Conservation (phyloP, 2,329 filamentous ascomycete genomes). For the Penicillium sp. region DNA sequence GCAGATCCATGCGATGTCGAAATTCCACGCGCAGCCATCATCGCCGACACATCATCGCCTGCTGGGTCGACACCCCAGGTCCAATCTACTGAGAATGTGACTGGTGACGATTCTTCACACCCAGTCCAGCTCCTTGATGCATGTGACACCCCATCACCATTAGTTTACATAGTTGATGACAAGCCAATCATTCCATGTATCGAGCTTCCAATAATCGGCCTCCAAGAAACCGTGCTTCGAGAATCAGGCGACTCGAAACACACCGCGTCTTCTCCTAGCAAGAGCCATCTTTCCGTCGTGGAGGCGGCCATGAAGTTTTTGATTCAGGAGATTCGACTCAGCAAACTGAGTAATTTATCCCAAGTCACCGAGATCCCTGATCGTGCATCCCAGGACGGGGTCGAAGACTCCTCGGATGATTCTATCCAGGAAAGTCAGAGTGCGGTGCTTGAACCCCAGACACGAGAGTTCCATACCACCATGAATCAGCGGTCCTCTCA, state of each 20-base stretch:
- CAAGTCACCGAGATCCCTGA: not conserved
- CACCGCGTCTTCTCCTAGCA: too few relatives aligned
- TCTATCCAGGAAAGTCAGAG: not conserved
- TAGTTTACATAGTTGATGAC: not conserved
- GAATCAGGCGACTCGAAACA: not conserved
- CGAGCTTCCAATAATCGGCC: not conserved
- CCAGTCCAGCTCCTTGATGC: too few relatives aligned
- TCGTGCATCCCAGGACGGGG: not conserved
- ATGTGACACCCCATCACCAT: not conserved
- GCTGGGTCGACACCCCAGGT: not conserved
- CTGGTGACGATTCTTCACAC: not conserved
- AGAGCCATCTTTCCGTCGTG: not conserved
- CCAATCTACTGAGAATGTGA: not conserved
- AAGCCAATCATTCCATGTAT: not conserved
- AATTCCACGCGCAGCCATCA: not conserved
- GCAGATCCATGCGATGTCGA: not conserved
- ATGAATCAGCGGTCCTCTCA: slow-evolving; percentile 1
- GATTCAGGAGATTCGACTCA: not conserved
- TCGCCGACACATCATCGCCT: not conserved
- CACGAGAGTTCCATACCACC: not conserved
- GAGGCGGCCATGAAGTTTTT: not conserved
- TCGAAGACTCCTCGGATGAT: not conserved
- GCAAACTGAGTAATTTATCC: not conserved
- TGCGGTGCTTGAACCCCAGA: not conserved
- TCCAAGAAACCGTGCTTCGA: not conserved